Evolutionary conservation across 176 grass and related monocot genomes (phyloP).

Genomic region (Oryza meridionalis): DNA sequence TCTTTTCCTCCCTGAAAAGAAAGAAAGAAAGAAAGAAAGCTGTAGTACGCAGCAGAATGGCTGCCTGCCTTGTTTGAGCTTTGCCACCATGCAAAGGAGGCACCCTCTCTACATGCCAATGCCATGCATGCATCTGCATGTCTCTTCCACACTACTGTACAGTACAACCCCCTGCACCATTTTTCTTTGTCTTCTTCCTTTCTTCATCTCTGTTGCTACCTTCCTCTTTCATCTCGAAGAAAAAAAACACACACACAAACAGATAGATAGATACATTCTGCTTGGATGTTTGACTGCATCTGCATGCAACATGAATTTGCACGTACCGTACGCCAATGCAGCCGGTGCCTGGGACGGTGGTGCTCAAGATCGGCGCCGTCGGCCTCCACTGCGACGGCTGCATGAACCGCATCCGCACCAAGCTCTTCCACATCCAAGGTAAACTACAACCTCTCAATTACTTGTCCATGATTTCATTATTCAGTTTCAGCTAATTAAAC

Average conservation of each 20-base stretch:
- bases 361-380: slow-evolving; percentile 63
- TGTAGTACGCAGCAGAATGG: not conserved
- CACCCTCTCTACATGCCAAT: no score
- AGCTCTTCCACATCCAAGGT: slow-evolving; percentile 76
- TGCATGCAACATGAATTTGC: no score
- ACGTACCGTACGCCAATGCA: not conserved
- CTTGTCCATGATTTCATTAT: not conserved
- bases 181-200: not conserved
- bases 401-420: slow-evolving; percentile 58
- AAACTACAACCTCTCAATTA: no score
- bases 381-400: slow-evolving; percentile 84
- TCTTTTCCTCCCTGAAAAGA: not conserved
- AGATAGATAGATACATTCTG: not conserved
- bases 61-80: not conserved
- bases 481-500: no score
- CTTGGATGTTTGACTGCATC: not conserved
- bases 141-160: no score
- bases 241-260: no score
- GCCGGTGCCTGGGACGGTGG: slow-evolving; percentile 61
- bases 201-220: not conserved
- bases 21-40: no score
- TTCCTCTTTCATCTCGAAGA: not conserved
- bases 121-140: not conserved
- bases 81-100: not conserved
- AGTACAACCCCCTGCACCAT: no score